Evolutionary conservation across 2,329 filamentous ascomycete species (phyloP), one percentile per base, ranked within the genome.

Genomic region (Juglanconis sp.): DNA sequence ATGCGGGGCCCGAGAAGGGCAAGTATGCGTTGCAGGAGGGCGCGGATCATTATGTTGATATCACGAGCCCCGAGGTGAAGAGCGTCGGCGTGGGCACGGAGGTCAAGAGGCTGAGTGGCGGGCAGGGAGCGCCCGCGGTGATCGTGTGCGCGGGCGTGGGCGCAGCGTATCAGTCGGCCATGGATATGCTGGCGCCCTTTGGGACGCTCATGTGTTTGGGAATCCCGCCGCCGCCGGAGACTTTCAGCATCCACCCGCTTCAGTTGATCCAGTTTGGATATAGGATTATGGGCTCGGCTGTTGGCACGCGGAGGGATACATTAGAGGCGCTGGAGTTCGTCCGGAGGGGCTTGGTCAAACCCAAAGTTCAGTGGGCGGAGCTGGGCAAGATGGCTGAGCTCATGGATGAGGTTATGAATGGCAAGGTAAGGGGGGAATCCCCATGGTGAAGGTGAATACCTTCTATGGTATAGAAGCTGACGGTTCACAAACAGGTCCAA

Each of bases 251-350:
- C 4, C 74, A 76, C 52, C 76, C 76, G 2, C 46, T 73, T 0
- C 67, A 63, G 8, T 65, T 77, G 1, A 73, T 78, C 11, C 69
- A 70, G 6, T 67, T 65, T 3, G 75, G 75, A 0, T 72, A 71
- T 57, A 68, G 60, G n/a, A 57, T 78, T 0, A 59, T 73, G 10
- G 75, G 74, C 0, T 73, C 73, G 0, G 50, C 70, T 7, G 74
- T 76, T 0, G 76, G 76, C 0, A 76, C 73, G 4, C 63, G 73
- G 11, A 64, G 64, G 2, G 76, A 79, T 54, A 75, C 75, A 0
- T 57, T 74, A 0, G 76, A 78, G 59, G 76, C 76, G 1, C 65
- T 78, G 1, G 73, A 75, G 8, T 78, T 78, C 63, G 68, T 73
- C 5, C 63, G 66, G 59, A 66, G 70, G 30, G 67, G 71, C 0